phyloP scores from a whole-genome alignment of 495 filamentous ascomycete species.

The Penicillium samsonianum region DNA sequence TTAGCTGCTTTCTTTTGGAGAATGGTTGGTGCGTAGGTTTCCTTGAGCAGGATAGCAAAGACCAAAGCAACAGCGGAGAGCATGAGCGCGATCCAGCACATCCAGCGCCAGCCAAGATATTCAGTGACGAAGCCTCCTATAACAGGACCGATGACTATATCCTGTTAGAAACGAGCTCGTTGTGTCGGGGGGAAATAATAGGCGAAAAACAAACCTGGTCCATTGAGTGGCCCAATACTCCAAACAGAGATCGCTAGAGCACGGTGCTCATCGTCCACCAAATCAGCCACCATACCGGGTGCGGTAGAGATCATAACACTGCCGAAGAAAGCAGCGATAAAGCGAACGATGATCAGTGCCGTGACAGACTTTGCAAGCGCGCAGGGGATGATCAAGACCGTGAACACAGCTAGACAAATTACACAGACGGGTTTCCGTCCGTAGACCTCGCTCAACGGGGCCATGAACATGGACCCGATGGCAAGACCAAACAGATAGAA shows the following conservation, averaged over 20 bases:
- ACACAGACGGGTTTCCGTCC: constrained; percentile 76
- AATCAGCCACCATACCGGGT: constrained; percentile 81
- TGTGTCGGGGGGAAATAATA: background rate
- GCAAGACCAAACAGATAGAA: constrained; percentile 70
- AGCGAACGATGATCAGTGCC: constrained; percentile 67
- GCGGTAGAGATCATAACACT: constrained; percentile 78
- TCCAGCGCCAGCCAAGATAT: constrained; percentile 85
- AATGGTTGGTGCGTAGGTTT: constrained; percentile 78
- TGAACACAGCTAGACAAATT: constrained; percentile 60
- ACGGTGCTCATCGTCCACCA: constrained; percentile 67
- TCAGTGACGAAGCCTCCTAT: constrained; percentile 72
- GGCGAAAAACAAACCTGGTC: constrained; percentile 48
- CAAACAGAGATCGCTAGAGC: constrained; percentile 74
- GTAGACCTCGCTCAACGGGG: constrained; percentile 76
- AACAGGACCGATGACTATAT: constrained; percentile 50
- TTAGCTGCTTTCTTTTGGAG: constrained; percentile 67
- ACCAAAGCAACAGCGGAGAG: constrained; percentile 57
- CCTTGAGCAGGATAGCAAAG: constrained; percentile 57
- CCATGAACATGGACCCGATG: constrained; percentile 69
- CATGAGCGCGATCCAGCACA: constrained; percentile 78
- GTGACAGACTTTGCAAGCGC: constrained; percentile 65
- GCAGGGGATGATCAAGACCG: constrained; percentile 68
- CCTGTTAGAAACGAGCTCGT: background rate
- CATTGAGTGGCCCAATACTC: constrained; percentile 78
- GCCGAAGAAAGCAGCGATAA: constrained; percentile 76